phyloP scores from a whole-genome alignment of 495 filamentous ascomycete species.

The Collariella sp. region DNA sequence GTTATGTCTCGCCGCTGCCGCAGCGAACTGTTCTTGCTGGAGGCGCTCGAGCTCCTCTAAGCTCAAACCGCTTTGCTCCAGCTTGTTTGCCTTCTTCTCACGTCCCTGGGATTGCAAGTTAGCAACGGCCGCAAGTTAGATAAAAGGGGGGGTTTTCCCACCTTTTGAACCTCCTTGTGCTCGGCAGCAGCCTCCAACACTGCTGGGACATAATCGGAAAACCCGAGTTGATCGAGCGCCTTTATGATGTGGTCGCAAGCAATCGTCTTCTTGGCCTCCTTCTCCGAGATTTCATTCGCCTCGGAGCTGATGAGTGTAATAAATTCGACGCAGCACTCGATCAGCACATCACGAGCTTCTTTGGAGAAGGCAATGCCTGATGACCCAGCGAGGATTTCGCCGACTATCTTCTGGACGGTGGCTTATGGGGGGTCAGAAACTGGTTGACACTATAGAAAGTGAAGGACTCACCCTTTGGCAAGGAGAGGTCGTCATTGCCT shows the following conservation, averaged over 20 bases:
- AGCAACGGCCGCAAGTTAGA: background rate
- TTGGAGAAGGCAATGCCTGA: constrained; percentile 67
- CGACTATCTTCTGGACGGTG: constrained; percentile 95
- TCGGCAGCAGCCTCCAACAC: constrained; percentile 82
- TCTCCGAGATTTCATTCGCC: constrained; percentile 96
- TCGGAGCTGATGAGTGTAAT: constrained; percentile 95
- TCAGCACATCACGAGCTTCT: constrained; percentile 88
- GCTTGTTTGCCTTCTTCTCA: constrained; percentile 94
- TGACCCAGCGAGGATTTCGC: constrained; percentile 74
- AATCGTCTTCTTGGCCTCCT: constrained; percentile 97
- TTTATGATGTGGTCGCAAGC: constrained; percentile 93
- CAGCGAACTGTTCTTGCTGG: constrained; percentile 84
- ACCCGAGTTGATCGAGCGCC: constrained; percentile 82
- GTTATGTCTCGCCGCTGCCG: constrained; percentile 49
- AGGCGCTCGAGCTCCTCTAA: constrained; percentile 81
- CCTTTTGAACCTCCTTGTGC: constrained; percentile 87
- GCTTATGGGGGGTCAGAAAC: constrained; percentile 43
- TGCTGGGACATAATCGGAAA: constrained; percentile 78
- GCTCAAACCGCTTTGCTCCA: constrained; percentile 84
- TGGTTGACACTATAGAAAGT: background rate
- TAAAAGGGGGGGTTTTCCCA: constrained; percentile 32
- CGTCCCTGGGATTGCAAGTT: constrained; percentile 52
- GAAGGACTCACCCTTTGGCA: constrained; percentile 70
- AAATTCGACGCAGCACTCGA: constrained; percentile 98
- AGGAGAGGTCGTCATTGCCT: constrained; percentile 87